Evolutionary conservation across 805 yeast species (phyloP), one percentile per base, ranked within the genome.

Genomic region (Kluyveromyces wickerhamii): DNA sequence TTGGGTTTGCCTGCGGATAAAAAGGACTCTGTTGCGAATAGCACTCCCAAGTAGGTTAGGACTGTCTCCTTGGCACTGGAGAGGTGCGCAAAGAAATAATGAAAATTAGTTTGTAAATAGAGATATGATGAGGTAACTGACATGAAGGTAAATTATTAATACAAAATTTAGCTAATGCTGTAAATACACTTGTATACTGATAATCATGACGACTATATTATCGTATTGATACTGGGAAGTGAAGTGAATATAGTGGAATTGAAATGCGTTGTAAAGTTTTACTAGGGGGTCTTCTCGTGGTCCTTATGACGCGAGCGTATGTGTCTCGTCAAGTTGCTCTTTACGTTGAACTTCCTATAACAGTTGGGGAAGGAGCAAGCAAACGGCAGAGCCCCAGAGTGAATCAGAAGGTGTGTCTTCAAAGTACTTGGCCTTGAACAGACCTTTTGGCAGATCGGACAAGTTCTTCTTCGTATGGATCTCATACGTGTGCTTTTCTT

Each of bases 401-500:
- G 94, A 3, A 81, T 77, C 43, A 81, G 72, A 47, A 71, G 63
- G 54, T 83, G 94, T 5, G 84, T 81, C 36, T 77, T 79, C 36
- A 83, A 60, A 0, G 88, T 82, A n/a, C 85, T 77, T 4, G 89
- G 82, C 48, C 89, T 69, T 42, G 79, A 77, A 59, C 83, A 80
- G 34, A 71, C 74, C 52, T 81, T 81, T 29, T 70, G 65, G 55
- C 94, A 82, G 7, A 75, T 65, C 11, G 46, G 51, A 39, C 66
- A 61, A 4, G 29, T 26, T 14, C 29, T n/a, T 26, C 29, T 5
- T 22, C 12, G 11, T 12, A 22, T n/a, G 4, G 25, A 22, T 22
- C 25, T 22, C 12, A 12, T 12, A 22, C 12, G 12, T 22, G 12
- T 22, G 11, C 25, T 22, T 22, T 22, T 22, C 12, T 22, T 22